Conservation (phyloP, 768 basidiomycete species). For the Hypholoma fasciculare region DNA sequence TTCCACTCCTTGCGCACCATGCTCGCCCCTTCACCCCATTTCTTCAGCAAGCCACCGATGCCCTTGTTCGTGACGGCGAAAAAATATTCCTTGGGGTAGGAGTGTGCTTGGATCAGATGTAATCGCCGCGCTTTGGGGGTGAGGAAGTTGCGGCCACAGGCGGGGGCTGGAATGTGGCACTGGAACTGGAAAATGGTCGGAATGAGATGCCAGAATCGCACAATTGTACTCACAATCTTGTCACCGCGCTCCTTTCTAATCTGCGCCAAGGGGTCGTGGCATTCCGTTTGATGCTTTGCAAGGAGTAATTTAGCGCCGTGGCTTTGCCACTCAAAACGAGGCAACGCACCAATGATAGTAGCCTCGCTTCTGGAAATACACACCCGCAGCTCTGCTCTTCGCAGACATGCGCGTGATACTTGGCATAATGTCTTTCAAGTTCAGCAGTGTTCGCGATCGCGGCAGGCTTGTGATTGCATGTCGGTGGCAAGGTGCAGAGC, state of each 20-base stretch:
- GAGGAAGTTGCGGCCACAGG: slow-evolving; percentile 59
- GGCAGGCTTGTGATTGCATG: slow-evolving; percentile 70
- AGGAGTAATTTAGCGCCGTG: neutral
- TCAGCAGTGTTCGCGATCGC: slow-evolving; percentile 65
- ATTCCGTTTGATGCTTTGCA: slow-evolving; percentile 77
- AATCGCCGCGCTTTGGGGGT: slow-evolving; percentile 77
- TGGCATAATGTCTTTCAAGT: slow-evolving; percentile 82
- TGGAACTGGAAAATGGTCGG: slow-evolving; percentile 53
- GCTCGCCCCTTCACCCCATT: slow-evolving; percentile 85
- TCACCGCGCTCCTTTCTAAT: slow-evolving; percentile 78
- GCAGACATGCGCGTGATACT: slow-evolving; percentile 83
- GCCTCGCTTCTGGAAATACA: slow-evolving; percentile 82
- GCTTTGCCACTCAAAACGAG: slow-evolving; percentile 6
- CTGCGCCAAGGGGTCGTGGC: slow-evolving; percentile 84
- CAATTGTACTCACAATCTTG: slow-evolving; percentile 65
- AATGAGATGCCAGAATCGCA: neutral
- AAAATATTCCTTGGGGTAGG: slow-evolving; percentile 87
- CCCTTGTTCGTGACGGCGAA: slow-evolving; percentile 93
- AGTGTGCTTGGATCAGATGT: slow-evolving; percentile 81
- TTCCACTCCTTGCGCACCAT: slow-evolving; percentile 78
- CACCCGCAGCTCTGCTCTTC: slow-evolving; percentile 66
- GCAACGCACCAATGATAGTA: slow-evolving; percentile 75
- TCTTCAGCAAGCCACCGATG: slow-evolving; percentile 73
- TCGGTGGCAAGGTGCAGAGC: slow-evolving; percentile 79
- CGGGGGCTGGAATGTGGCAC: slow-evolving; percentile 60